Evolutionary conservation across 441 rosid genomes (phyloP).

Genomic region (Hura crepitans): DNA sequence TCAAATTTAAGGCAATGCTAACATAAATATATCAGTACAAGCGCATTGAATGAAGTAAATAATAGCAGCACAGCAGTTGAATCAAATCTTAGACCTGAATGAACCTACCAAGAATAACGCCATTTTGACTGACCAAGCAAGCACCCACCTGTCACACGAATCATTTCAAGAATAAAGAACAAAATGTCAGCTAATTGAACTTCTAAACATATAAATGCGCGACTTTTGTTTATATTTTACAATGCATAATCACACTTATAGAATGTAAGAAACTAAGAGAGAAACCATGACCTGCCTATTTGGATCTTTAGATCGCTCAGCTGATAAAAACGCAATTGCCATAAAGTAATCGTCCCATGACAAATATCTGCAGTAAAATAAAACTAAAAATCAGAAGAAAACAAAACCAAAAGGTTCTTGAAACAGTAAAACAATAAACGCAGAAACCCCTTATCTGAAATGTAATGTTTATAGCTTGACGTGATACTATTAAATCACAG

Average conservation of each 20-base stretch:
- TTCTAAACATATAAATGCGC: not conserved
- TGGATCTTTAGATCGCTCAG: constrained; percentile 91
- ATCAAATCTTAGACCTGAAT: not conserved
- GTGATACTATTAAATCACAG: not conserved
- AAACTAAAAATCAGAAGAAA: not conserved
- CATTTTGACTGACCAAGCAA: constrained; percentile 83
- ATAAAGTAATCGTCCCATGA: constrained; percentile 98
- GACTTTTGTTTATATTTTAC: not conserved
- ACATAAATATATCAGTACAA: not conserved
- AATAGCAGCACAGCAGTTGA: not conserved
- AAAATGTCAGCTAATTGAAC: not conserved
- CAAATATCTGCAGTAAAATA: constrained; percentile 45
- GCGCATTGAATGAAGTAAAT: not conserved
- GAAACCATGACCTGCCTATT: constrained; percentile 74
- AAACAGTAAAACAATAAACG: not conserved
- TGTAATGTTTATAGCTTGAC: not conserved
- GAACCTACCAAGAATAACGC: constrained; percentile 72
- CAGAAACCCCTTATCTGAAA: not conserved
- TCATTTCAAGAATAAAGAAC: not conserved
- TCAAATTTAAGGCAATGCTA: constrained; percentile 1
- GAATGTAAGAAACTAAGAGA: not conserved
- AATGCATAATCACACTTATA: not conserved
- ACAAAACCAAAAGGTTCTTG: not conserved
- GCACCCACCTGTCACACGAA: constrained; percentile 71
- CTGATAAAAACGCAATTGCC: constrained; percentile 86